Conservation (phyloP, 2,329 filamentous ascomycete genomes). For the Apiospora aurea region DNA sequence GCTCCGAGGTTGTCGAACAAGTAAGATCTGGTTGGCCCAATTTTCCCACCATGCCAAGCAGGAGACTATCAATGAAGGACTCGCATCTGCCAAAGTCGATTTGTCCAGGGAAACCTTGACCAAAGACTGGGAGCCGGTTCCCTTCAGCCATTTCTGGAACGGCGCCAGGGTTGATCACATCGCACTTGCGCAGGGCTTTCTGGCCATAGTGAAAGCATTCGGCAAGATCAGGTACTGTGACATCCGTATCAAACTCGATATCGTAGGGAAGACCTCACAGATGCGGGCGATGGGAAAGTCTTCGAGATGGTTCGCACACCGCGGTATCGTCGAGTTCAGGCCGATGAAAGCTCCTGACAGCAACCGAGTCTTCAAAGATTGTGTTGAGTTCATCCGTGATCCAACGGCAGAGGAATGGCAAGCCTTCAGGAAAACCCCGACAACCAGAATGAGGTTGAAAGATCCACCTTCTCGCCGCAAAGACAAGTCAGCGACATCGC, state of each 20-base stretch:
- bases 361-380: slow-evolving; percentile 64
- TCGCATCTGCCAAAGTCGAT: slow-evolving; percentile 45
- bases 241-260: slow-evolving; percentile 63
- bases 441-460: slow-evolving; percentile 39
- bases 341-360: slow-evolving; percentile 59
- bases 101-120: slow-evolving; percentile 49
- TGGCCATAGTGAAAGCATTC: slow-evolving; percentile 65
- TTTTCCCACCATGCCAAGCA: slow-evolving; percentile 55
- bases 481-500: slow-evolving; percentile 30
- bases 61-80: slow-evolving; percentile 46
- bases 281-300: slow-evolving; percentile 67
- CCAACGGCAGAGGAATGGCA: slow-evolving; percentile 64
- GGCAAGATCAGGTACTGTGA: slow-evolving; percentile 65
- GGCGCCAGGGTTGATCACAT: slow-evolving; percentile 65
- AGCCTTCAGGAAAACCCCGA: slow-evolving; percentile 59
- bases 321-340: slow-evolving; percentile 63
- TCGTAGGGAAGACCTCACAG: slow-evolving; percentile 61
- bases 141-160: slow-evolving; percentile 64
- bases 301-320: slow-evolving; percentile 62
- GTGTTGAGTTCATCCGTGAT: slow-evolving; percentile 64
- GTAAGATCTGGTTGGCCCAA: slow-evolving; percentile 65
- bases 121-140: slow-evolving; percentile 58
- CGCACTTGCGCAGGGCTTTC: slow-evolving; percentile 62
- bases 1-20: slow-evolving; percentile 65
- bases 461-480: slow-evolving; percentile 39